phyloP scores from a whole-genome alignment of 345 rosid species.

The Citrus trifoliata region DNA sequence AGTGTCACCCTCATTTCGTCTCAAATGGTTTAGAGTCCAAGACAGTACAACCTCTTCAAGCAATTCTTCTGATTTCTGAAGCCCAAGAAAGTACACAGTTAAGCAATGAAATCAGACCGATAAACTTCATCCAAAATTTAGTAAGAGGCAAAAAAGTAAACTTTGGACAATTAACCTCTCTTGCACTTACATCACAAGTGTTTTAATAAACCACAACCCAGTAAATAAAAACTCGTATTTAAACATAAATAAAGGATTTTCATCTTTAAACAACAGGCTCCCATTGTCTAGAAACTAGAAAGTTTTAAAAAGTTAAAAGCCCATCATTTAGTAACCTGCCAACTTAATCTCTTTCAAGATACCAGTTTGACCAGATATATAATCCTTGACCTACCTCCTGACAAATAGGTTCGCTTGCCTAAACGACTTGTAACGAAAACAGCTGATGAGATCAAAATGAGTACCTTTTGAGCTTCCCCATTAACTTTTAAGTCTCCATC shows the following conservation, averaged over 20 bases:
- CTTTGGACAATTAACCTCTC: not conserved
- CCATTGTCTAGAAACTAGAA: not conserved
- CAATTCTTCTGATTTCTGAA: conserved; percentile 93
- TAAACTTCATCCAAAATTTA: not conserved
- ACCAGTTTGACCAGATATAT: not conserved
- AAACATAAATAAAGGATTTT: not conserved
- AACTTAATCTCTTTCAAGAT: not conserved
- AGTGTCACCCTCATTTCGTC: conserved; percentile 32
- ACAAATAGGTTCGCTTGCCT: not conserved
- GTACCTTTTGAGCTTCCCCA: conserved; percentile 94
- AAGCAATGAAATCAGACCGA: conserved; percentile 7
- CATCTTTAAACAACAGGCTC: not conserved
- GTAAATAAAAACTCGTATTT: not conserved
- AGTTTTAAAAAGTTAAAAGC: not conserved
- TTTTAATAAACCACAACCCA: not conserved
- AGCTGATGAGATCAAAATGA: not conserved
- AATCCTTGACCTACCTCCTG: not conserved
- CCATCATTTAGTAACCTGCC: not conserved
- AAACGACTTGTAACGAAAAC: not conserved
- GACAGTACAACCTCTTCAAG: conserved; percentile 91
- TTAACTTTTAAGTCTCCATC: conserved; percentile 86
- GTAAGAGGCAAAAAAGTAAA: not conserved
- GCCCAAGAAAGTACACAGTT: conserved; percentile 19
- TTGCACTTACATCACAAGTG: no score
- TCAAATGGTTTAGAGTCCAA: conserved; percentile 64